Evolutionary conservation across 768 basidiomycete species (phyloP).

Genomic region (Sistotremastrum niveocremeum): DNA sequence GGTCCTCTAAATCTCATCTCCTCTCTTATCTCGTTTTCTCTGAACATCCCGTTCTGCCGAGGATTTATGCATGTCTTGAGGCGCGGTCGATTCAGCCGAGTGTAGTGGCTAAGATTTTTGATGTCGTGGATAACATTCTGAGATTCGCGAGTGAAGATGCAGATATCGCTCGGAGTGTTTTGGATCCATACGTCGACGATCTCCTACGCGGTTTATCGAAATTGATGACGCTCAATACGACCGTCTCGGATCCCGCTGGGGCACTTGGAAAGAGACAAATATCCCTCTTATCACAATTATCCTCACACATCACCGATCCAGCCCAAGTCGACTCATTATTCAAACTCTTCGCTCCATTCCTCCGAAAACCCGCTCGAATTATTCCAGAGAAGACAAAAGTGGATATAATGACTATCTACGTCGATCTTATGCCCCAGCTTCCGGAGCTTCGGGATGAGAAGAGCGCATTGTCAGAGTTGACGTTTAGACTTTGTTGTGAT

Average conservation of each 20-base stretch:
- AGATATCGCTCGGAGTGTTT: conserved; percentile 33
- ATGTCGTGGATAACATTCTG: conserved; percentile 67
- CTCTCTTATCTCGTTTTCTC: conserved; percentile 54
- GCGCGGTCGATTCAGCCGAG: conserved; percentile 77
- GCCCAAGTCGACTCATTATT: conserved; percentile 63
- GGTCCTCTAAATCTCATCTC: conserved; percentile 49
- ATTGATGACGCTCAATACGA: conserved; percentile 55
- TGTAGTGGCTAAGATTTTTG: conserved; percentile 71
- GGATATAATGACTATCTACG: conserved; percentile 62
- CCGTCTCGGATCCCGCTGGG: conserved; percentile 34
- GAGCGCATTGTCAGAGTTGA: conserved; percentile 32
- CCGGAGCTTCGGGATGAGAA: conserved; percentile 38
- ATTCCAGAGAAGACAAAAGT: conserved; percentile 81
- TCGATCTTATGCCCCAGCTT: conserved; percentile 51
- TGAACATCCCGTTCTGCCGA: conserved; percentile 54
- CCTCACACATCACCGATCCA: conserved; percentile 56
- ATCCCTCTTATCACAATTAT: conserved; percentile 62
- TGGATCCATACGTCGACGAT: conserved; percentile 56
- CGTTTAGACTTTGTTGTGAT: conserved; percentile 54
- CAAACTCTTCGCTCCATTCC: conserved; percentile 59
- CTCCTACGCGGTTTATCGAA: conserved; percentile 41
- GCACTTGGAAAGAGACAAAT: conserved; percentile 70
- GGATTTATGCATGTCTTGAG: conserved; percentile 69
- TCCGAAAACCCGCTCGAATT: conserved; percentile 61
- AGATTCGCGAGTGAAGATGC: conserved; percentile 38